These are phyloP conservation scores for Eucalyptus regnans DNA, from an alignment of 345 rosid species.

Conservation along the genomic window DNA sequence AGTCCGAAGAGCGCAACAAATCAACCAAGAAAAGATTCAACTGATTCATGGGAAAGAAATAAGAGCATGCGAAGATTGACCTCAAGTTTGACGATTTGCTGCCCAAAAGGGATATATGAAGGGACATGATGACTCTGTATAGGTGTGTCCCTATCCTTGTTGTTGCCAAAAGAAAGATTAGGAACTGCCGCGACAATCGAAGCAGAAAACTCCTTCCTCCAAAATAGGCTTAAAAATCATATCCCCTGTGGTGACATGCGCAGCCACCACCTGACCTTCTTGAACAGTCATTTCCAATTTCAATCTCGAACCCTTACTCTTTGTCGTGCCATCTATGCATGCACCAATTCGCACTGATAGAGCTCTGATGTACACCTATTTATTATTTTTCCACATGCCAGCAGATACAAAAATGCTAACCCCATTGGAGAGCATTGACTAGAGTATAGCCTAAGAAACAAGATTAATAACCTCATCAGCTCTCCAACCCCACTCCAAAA, in stretches of 20 bases:
- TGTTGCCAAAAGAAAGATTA: no score
- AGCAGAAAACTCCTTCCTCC: constrained; percentile 62
- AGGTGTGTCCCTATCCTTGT: no score
- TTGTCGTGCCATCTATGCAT: constrained; percentile 21
- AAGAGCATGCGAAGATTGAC: constrained; percentile 3
- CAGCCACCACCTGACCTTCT: constrained; percentile 10
- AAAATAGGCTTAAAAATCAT: constrained; percentile 61
- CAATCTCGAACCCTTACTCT: not conserved
- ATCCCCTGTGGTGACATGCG: constrained; percentile 11
- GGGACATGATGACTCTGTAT: constrained; percentile 27
- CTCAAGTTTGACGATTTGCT: constrained; percentile 60
- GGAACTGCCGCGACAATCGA: constrained; percentile 58
- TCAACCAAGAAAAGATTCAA: not conserved
- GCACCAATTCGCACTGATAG: not conserved
- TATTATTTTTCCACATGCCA: not conserved
- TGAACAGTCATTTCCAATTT: constrained; percentile 22
- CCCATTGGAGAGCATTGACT: not conserved
- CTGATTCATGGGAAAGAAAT: not conserved
- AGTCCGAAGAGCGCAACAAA: not conserved
- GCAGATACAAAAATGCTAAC: not conserved
- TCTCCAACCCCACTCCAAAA: no score
- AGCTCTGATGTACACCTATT: not conserved
- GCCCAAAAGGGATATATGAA: constrained; percentile 34
- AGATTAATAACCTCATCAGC: no score
- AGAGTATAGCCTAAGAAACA: not conserved